phyloP scores from a whole-genome alignment of 306 rosid genomes.

The Castanea sativa region DNA sequence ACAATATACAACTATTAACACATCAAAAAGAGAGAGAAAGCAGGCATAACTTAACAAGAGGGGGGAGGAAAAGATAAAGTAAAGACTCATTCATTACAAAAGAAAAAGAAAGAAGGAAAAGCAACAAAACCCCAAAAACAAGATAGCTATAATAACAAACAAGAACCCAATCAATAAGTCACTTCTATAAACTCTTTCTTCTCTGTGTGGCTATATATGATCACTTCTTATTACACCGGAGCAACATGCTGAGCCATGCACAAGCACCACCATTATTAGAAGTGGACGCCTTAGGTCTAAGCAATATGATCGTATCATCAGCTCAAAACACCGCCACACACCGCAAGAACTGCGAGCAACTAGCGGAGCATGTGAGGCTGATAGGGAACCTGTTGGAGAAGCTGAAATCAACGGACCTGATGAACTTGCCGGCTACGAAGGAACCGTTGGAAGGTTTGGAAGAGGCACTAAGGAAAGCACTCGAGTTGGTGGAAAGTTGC shows the following conservation, averaged over 20 bases:
- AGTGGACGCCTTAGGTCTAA: not conserved
- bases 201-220: too few relatives aligned
- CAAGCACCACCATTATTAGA: not conserved
- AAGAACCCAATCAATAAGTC: not conserved
- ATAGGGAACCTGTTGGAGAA: conserved; percentile 27
- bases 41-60: not conserved
- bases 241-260: conserved; percentile 9
- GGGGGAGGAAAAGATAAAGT: too few relatives aligned
- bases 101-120: not conserved
- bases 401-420: conserved; percentile 29
- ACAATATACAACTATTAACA: too few relatives aligned
- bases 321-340: conserved; percentile 30
- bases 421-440: conserved; percentile 21
- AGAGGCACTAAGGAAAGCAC: conserved; percentile 23
- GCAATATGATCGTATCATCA: conserved; percentile 15
- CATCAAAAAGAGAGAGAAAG: not conserved
- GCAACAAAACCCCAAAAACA: not conserved
- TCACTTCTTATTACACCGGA: not conserved
- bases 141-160: not conserved
- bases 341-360: conserved; percentile 34
- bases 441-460: conserved; percentile 39
- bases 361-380: conserved; percentile 32
- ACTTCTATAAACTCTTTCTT: not conserved
- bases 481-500: conserved; percentile 34
- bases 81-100: not conserved